Base-by-base conservation (phyloP, 768 basidiomycete species). In the Leccinum pellstonianum region DNA sequence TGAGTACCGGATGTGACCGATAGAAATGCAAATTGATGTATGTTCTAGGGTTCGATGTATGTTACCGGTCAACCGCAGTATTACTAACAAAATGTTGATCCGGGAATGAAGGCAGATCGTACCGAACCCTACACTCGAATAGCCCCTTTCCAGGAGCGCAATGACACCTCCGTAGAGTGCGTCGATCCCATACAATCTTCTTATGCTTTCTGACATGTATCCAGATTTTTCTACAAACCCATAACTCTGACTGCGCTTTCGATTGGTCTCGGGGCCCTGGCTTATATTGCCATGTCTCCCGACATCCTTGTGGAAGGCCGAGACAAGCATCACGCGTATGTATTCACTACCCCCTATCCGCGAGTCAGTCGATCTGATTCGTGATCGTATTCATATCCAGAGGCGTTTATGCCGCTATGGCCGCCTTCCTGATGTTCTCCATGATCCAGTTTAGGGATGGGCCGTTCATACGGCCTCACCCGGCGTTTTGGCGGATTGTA, bases 381-480 rank as follows among this genome's bases (percentile, higher is more conserved):
- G 59, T 61, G 51, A 58, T 62, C 52, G 64, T 62, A 59, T 57
- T 58, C 65, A 55, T 56, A 21, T 51, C 29, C 68, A 93, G 91
- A 53, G 92, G 92, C 27, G 80, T 83, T 48, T 93, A 91, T 63
- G 91, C 92, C 55, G 81, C 87, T 11, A 78, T 89, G 52, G 80
- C 80, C 10, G 82, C 87, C 47, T 94, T 94, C 73, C 80, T 94
- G 59, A 73, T 84, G 61, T 94, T 93, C 74, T 90, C 89, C 29
- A 88, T 90, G 83, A 80, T 95, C 53, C 93, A 95, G 67, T 93
- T 94, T 68, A 87, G 92, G 59, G 92, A 95, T 70, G 92, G 92
- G 0, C 92, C 92, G 31, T 95, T 91, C 73, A 81, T 94, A 69
- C 86, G 92, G 38, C 92, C 92, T 0, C 92, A 95, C 72, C 92